Conservation (phyloP, 148 eudicot genomes). For the Amaranthus palmeri region DNA sequence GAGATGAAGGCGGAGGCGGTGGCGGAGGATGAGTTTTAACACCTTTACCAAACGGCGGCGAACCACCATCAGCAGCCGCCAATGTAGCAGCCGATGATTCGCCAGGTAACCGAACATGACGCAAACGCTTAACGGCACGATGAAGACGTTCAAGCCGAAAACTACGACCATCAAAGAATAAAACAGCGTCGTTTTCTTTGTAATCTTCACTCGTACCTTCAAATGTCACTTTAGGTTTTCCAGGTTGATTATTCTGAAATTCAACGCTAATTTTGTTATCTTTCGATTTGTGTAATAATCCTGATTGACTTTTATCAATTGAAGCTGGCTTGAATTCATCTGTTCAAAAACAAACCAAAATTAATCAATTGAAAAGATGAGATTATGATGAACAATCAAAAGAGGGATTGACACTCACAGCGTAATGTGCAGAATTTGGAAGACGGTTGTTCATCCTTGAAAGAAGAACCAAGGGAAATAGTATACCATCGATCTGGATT, state of each 20-base stretch:
- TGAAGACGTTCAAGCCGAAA: conserved; percentile 84
- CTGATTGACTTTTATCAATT: conserved; percentile 79
- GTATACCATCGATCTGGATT: conserved; percentile 75
- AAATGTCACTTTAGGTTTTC: conserved; percentile 73
- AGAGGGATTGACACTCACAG: conserved; percentile 33
- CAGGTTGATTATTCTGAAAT: conserved; percentile 66
- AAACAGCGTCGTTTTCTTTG: conserved; percentile 87
- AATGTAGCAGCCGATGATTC: conserved; percentile 41
- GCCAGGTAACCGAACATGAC: conserved; percentile 66
- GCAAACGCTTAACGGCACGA: conserved; percentile 73
- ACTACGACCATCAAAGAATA: conserved; percentile 72
- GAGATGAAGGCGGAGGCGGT: background rate
- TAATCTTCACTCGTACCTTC: conserved; percentile 83
- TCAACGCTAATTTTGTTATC: conserved; percentile 80
- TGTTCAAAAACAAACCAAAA: conserved; percentile 18
- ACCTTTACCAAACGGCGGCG: conserved; percentile 49
- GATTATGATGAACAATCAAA: background rate
- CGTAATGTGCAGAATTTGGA: conserved; percentile 91
- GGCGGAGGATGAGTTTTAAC: conserved; percentile 21
- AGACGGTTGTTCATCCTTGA: conserved; percentile 68
- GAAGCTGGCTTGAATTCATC: conserved; percentile 98
- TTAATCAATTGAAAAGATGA: background rate
- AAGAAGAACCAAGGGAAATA: conserved; percentile 78
- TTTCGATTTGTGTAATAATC: conserved; percentile 65
- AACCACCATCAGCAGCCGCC: conserved; percentile 39